Conservation (phyloP, 352 stramenopile genomes). For the Pythium coloratum region DNA sequence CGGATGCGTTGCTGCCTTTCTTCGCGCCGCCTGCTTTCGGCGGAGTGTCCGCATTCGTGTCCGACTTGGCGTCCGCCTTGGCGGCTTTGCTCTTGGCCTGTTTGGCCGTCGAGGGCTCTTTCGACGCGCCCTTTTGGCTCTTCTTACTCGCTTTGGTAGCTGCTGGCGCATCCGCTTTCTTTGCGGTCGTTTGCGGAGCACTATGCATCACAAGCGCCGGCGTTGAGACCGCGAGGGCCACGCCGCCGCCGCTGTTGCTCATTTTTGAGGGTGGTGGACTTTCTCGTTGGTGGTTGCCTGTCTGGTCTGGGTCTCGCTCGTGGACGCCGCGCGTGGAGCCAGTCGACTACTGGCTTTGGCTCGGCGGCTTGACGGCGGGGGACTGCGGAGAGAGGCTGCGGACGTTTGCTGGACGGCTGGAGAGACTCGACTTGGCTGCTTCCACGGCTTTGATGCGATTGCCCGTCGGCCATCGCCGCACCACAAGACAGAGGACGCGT, state of each 20-base stretch:
- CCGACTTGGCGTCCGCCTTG: constrained; percentile 16
- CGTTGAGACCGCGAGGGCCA: neutral
- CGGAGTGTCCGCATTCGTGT: neutral
- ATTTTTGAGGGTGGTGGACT: constrained; percentile 1
- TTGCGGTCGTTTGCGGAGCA: neutral
- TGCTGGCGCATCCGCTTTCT: constrained; percentile 3
- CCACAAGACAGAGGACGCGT: constrained; percentile 5
- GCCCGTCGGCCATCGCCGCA: constrained; percentile 10
- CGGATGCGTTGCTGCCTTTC: neutral
- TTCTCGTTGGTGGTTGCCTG: constrained; percentile 8
- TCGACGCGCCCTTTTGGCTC: constrained; percentile 5
- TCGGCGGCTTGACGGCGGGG: constrained; percentile 4
- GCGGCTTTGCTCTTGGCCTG: constrained; percentile 22
- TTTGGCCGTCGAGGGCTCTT: constrained; percentile 6
- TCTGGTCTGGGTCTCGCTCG: neutral
- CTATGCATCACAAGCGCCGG: neutral
- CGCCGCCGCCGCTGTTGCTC: neutral
- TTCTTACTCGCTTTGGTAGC: constrained; percentile 19
- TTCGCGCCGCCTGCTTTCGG: neutral
- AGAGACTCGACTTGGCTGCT: constrained; percentile 7
- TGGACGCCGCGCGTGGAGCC: constrained; percentile 24
- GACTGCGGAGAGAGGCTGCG: neutral
- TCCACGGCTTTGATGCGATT: constrained; percentile 17
- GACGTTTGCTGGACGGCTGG: neutral
- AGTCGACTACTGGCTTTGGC: constrained; percentile 35